These are phyloP conservation scores for Botryobasidium botryosum DNA, from an alignment of 768 basidiomycete species.

Conservation along the genomic window DNA sequence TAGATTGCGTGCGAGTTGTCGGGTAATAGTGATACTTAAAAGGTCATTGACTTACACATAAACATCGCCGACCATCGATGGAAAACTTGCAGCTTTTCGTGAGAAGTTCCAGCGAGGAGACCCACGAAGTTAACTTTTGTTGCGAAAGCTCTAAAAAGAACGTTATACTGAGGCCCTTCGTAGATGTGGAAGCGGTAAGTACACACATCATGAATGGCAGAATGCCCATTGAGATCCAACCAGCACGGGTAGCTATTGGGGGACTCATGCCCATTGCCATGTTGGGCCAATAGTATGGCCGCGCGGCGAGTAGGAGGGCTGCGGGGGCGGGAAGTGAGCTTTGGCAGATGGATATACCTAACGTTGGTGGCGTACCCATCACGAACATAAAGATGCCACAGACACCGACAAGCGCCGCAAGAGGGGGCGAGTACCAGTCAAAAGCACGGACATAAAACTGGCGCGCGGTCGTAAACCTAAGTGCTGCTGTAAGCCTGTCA, in stretches of 20 bases:
- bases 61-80: constrained; percentile 22
- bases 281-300: constrained; percentile 13
- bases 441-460: neutral
- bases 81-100: constrained; percentile 22
- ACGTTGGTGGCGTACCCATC: constrained; percentile 11
- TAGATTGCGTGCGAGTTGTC: too few species aligned
- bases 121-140: constrained; percentile 16
- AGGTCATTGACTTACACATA: constrained; percentile 19
- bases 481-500: neutral
- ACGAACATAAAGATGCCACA: constrained; percentile 11
- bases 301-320: neutral
- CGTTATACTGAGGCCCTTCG: neutral
- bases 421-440: constrained; percentile 9
- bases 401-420: constrained; percentile 6
- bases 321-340: neutral
- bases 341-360: neutral
- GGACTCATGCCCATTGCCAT: constrained; percentile 15
- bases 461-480: neutral
- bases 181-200: constrained; percentile 16
- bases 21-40: neutral
- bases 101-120: constrained; percentile 17
- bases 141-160: constrained; percentile 9
- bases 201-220: constrained; percentile 1
- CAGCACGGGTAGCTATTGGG: constrained; percentile 15
- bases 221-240: constrained; percentile 6